Base-by-base conservation (phyloP, 257 asterid species). In the Cinchona pubescens region DNA sequence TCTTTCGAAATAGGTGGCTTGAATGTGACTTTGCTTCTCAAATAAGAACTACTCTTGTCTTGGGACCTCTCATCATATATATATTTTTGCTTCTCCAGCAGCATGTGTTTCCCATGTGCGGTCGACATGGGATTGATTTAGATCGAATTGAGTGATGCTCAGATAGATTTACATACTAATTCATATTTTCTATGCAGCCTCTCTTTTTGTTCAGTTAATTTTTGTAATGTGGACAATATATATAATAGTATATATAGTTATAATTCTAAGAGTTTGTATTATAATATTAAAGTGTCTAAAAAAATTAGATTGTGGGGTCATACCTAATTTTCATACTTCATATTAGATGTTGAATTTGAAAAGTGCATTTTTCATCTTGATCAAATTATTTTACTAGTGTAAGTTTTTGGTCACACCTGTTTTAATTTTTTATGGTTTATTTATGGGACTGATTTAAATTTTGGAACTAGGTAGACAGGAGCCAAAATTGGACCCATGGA, bases 1-100 rank as follows among this genome's bases (percentile, higher is more conserved):
- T 37, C 84, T 85, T 82, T 83, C 87, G 75, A 69, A 63, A 81
- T 79, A 82, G 89, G 71, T 86, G 90, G 80, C 77, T 30, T 76
- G 92, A 86, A 45, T 81, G 82, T 71, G 86, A 88, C 85, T 71
- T 72, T 71, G 83, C 72, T 59, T 69, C 63, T 75, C 79, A 78
- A n/a, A n/a, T n/a, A n/a, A 48, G 81, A 83, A 77, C 86, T 80
- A 80, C 86, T 83, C 86, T 73, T 79, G 76, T 75, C 81, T 78
- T 61, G 89, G 85, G 92, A 83, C 87, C 85, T 82, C 84, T 65
- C 79, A 64, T 46, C 69, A 15, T 18, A 38, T 16, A 56, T 16
- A 37, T 23, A 18, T 71, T 70, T 59, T 72, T 66, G 65, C 76
- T 71, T 82, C 83, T 59, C 53, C 76, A 59, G 62, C 76, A 75